A percentile compares a stretch with the other conserved stretches of the same genome.
These are phyloP conservation scores for Pythium angustatum DNA, from an alignment of 352 stramenopile genomes.

Conservation along the genomic window DNA sequence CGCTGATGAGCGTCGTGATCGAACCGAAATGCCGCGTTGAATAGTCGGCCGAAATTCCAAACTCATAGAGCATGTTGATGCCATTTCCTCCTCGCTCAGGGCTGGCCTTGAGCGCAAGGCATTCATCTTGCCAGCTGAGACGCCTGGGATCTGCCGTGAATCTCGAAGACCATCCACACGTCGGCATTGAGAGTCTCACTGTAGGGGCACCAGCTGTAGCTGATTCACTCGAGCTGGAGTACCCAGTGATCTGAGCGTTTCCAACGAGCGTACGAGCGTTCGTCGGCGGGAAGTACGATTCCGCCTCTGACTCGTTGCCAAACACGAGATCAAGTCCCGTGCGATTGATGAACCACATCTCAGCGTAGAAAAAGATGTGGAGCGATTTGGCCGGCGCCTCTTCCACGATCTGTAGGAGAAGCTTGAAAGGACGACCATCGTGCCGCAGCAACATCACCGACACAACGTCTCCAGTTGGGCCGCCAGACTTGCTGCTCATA, in stretches of 20 bases:
- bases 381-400: slow-evolving; percentile 39
- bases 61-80: slow-evolving; percentile 65
- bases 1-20: slow-evolving; percentile 80
- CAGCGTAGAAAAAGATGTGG: slow-evolving; percentile 55
- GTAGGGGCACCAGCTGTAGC: slow-evolving; percentile 35
- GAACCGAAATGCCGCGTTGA: slow-evolving; percentile 80
- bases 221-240: slow-evolving; percentile 44
- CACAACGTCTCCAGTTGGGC: slow-evolving; percentile 38
- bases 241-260: slow-evolving; percentile 74
- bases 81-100: slow-evolving; percentile 24
- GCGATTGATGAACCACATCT: slow-evolving; percentile 84
- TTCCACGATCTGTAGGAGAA: slow-evolving; percentile 66
- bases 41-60: slow-evolving; percentile 82
- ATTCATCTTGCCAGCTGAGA: slow-evolving; percentile 88
- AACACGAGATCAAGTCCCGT: slow-evolving; percentile 75
- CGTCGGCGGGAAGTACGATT: slow-evolving; percentile 59
- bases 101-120: slow-evolving; percentile 52
- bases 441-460: slow-evolving; percentile 60
- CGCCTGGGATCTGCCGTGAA: slow-evolving; percentile 70
- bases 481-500: slow-evolving; percentile 31
- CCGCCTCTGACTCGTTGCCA: slow-evolving; percentile 60
- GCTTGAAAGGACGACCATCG: slow-evolving; percentile 65
- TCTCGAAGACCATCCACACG: slow-evolving; percentile 65
- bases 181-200: slow-evolving; percentile 57
- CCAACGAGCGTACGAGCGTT: slow-evolving; percentile 65